Evolutionary conservation across 306 rosid species (phyloP), one percentile per base, ranked within the genome.

Genomic region (Quercus robur): DNA sequence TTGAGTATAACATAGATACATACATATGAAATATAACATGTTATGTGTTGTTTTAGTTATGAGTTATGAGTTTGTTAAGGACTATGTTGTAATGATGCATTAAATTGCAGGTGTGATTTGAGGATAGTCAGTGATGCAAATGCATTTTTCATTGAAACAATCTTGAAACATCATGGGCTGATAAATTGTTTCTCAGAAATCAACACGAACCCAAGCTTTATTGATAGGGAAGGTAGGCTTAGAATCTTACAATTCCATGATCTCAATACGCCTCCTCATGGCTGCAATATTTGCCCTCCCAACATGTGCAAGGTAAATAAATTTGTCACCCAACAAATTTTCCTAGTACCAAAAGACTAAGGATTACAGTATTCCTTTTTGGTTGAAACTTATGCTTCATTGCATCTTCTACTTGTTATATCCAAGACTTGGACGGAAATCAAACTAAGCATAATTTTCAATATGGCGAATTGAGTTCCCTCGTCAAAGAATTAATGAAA

Each of bases 101-200:
- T 3, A 71, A 15, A 66, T 46, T 77, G 17, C 75, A 91, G 97
- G 77, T 91, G 97, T 84, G 92, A 91, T 14, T 23, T 91, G 81
- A 91, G 85, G 82, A 79, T 89, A 68, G 71, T 91, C 21, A 91
- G 97, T 26, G 94, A 86, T 10, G 97, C 94, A 58, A 91, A 91
- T 66, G 74, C 72, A 5, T 86, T 91, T 75, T 89, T 91, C 56
- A 88, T 91, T 20, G 87, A 89, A 63, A 88, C 91, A 71, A 85
- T 91, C 69, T 66, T 89, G 86, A 79, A 88, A 81, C 90, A 88
- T 77, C 84, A 86, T 77, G 90, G 89, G 0, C 59, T 91, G 52
- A 8, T 75, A 77, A 77, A 81, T 58, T 85, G 74, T 67, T 89
- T 91, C 88, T 83, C 89, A 31, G 89, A 89, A 74, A 63, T 91